Evolutionary conservation across 2,329 filamentous ascomycete species (phyloP), one percentile per base, ranked within the genome.

Genomic region (Paecilomyces dactylethromorphus): DNA sequence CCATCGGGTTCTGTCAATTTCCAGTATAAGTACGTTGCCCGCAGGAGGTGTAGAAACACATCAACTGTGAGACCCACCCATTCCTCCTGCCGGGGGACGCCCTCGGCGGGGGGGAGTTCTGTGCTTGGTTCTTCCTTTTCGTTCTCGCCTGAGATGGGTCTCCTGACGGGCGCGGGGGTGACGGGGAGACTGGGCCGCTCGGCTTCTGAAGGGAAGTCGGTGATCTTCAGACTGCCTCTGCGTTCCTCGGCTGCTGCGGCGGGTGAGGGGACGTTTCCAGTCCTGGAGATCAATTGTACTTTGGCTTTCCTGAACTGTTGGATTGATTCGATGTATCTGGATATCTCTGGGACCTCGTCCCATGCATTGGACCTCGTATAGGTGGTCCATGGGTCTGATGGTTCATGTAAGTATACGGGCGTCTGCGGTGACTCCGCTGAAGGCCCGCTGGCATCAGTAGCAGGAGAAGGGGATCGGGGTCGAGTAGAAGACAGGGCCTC

Each of bases 101-200:
- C 92, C 71, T 90, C 85, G 55, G 92, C 92, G 64, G 80, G 79
- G 62, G 91, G 91, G 65, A 96, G 80, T 68, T 82, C 79, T 62
- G 58, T 60, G 12, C 57, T 58, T 21, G 59, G 50, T 39, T 79
- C 79, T 60, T 84, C 79, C 60, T 84, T 84, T 29, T 79, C 78
- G 56, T 83, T 86, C 26, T 79, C 78, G 56, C 83, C 86, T 87
- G 88, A 89, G 55, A 78, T 87, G 33, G 83, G 79, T 66, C 88
- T 82, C 62, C 84, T 83, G 66, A 93, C 82, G 15, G 92, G 91
- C 13, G 91, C 91, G 1, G 92, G 92, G 10, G 92, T 97, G 35
- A 96, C 92, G 4, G 93, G 92, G 59, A 97, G 81, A 72, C 91
- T 96, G 55, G 92, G 92, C 54, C 92, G 84, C 71, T 97, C 92